phyloP scores from a whole-genome alignment of 345 rosid species.

The Rhodamnia argentea region DNA sequence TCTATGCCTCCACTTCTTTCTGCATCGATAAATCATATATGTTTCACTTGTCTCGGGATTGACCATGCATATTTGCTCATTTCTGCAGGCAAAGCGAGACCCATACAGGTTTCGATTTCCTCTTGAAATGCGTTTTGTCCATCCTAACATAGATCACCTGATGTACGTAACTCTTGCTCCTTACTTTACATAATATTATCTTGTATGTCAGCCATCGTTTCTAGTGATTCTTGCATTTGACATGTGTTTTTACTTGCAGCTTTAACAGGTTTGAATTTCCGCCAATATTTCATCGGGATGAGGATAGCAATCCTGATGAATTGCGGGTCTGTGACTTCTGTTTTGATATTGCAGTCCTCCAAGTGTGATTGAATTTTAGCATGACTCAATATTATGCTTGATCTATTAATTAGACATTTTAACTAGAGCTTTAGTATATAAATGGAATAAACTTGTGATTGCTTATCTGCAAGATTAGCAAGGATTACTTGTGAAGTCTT shows the following conservation, averaged over 20 bases:
- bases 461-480: neutral
- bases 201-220: neutral
- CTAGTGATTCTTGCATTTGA: neutral
- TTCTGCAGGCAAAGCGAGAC: slow-evolving; percentile 81
- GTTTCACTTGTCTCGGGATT: neutral
- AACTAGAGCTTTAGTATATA: neutral
- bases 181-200: neutral
- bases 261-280: slow-evolving; percentile 85
- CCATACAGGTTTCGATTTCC: slow-evolving; percentile 92
- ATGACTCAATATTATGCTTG: neutral
- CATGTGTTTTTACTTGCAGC: slow-evolving; percentile 26
- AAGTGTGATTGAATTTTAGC: neutral
- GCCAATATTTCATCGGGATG: slow-evolving; percentile 85
- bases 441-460: neutral
- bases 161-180: slow-evolving; percentile 41
- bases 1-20: neutral
- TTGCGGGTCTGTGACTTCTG: slow-evolving; percentile 44
- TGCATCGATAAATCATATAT: neutral
- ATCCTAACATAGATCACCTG: slow-evolving; percentile 88
- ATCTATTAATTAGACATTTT: neutral
- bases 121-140: slow-evolving; percentile 80
- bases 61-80: neutral
- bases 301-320: slow-evolving; percentile 66
- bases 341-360: neutral
- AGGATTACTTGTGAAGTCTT: neutral